These are phyloP conservation scores for Colletotrichum tropicale DNA, from an alignment of 2,329 filamentous ascomycete genomes.

Conservation along the genomic window DNA sequence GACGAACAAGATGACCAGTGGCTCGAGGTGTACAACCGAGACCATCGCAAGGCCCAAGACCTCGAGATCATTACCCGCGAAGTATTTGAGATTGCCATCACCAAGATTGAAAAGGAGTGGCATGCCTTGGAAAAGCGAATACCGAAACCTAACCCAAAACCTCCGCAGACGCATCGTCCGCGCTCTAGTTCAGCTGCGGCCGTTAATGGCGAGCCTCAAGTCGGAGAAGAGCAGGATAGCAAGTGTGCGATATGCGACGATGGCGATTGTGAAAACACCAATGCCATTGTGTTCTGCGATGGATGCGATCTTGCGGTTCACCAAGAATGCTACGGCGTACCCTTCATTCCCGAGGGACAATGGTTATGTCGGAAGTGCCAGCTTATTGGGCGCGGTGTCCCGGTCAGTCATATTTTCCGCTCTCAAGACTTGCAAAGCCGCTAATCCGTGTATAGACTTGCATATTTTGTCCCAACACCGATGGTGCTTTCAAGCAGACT, in stretches of 20 bases:
- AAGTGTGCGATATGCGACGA: slow-evolving; percentile 99
- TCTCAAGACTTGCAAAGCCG: neutral
- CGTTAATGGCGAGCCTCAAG: slow-evolving; percentile 89
- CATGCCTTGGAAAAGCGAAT: slow-evolving; percentile 95
- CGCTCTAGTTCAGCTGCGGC: slow-evolving; percentile 93
- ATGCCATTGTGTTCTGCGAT: slow-evolving; percentile 98
- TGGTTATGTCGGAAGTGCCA: slow-evolving; percentile 98
- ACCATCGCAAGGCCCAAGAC: slow-evolving; percentile 70
- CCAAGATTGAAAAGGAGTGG: slow-evolving; percentile 99
- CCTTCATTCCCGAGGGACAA: slow-evolving; percentile 97
- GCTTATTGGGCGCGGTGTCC: slow-evolving; percentile 88
- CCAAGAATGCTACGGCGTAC: slow-evolving; percentile 98
- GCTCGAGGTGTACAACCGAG: slow-evolving; percentile 82
- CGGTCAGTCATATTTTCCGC: slow-evolving; percentile 54
- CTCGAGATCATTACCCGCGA: slow-evolving; percentile 88
- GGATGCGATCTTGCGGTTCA: slow-evolving; percentile 97
- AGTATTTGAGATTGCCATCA: slow-evolving; percentile 97
- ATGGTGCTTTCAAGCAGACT: slow-evolving; percentile 98
- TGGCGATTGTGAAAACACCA: slow-evolving; percentile 99
- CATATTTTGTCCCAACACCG: slow-evolving; percentile 97
- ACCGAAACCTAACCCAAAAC: slow-evolving; percentile 95
- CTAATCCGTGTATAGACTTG: slow-evolving; percentile 65
- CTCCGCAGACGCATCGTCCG: slow-evolving; percentile 90
- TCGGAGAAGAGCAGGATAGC: slow-evolving; percentile 92
- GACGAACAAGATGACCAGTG: slow-evolving; percentile 98